phyloP scores from a whole-genome alignment of 2,329 filamentous ascomycete species.

The Fusarium tupiense region DNA sequence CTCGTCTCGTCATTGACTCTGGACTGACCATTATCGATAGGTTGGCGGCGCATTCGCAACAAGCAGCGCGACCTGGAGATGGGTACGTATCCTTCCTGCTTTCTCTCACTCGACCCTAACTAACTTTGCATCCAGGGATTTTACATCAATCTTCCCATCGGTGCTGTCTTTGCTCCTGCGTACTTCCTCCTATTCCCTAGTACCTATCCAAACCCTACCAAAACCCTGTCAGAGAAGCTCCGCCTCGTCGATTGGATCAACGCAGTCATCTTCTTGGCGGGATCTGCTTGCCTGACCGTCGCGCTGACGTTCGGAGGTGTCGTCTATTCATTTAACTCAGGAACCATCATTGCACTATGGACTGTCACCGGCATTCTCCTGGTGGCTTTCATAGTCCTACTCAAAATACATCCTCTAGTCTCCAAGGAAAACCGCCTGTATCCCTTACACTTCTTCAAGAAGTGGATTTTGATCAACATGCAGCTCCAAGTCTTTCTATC shows the following conservation, averaged over 20 bases:
- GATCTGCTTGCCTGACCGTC: not conserved
- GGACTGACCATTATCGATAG: not conserved
- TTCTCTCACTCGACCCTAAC: not conserved
- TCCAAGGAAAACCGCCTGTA: not conserved
- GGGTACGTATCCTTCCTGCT: not conserved
- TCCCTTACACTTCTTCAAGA: not conserved
- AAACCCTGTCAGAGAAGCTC: not conserved
- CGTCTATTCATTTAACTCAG: not conserved
- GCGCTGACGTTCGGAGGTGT: not conserved
- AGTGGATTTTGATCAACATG: not conserved
- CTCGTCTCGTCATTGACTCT: rapidly evolving
- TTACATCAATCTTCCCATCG: not conserved
- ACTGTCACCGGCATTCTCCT: not conserved
- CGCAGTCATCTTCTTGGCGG: not conserved
- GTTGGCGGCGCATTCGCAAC: not conserved
- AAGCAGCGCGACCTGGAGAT: not conserved
- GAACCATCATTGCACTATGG: not conserved
- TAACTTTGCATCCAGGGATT: not conserved
- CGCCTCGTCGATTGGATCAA: not conserved
- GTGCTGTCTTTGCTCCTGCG: not conserved
- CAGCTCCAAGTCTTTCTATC: not conserved
- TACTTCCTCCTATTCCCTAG: not conserved
- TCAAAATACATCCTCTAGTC: not conserved
- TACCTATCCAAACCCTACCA: not conserved
- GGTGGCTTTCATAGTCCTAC: not conserved